These are phyloP conservation scores for Tetramitus jugosus DNA, from an alignment of 208 protist species.

Conservation along the genomic window DNA sequence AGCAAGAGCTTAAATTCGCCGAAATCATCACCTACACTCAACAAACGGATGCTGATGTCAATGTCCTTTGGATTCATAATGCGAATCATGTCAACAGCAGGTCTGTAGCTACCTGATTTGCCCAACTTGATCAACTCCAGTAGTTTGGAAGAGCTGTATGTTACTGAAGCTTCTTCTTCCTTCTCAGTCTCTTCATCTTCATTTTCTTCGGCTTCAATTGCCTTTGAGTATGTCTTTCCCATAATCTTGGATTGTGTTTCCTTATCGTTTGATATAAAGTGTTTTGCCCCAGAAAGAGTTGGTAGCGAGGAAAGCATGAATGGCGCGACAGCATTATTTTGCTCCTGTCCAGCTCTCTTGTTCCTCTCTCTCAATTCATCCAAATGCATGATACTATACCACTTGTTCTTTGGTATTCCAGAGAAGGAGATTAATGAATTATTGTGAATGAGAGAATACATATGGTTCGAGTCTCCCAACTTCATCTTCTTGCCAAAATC, in stretches of 20 bases:
- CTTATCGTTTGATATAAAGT: no score
- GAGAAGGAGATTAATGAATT: slow-evolving; percentile 2
- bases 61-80: background rate
- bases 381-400: background rate
- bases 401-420: slow-evolving; percentile 9
- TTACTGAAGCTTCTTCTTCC: background rate
- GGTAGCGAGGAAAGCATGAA: background rate
- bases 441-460: background rate
- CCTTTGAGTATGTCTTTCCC: background rate
- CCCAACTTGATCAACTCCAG: background rate
- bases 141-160: background rate
- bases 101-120: background rate
- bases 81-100: slow-evolving; percentile 1
- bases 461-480: background rate
- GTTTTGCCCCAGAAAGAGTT: background rate
- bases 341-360: background rate
- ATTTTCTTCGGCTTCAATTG: background rate
- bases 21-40: background rate
- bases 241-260: background rate
- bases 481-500: background rate
- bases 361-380: background rate
- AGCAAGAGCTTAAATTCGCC: background rate
- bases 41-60: background rate
- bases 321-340: background rate
- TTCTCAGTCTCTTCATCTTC: background rate